Conservation (phyloP, 768 basidiomycete genomes). For the Rubroboletus satanas region DNA sequence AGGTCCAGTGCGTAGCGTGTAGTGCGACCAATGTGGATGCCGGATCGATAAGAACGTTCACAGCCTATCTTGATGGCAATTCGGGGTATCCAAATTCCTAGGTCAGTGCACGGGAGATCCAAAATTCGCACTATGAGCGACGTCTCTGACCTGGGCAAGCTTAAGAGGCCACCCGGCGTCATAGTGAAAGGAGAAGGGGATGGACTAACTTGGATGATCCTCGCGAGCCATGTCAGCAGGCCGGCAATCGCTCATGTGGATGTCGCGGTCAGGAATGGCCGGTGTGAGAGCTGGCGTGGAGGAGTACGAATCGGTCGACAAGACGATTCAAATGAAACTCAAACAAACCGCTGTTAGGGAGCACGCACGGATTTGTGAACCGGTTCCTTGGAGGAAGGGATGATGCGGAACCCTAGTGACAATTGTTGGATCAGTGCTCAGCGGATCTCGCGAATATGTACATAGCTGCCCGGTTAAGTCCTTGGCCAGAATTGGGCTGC, state of each 20-base stretch:
- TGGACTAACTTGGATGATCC: background rate
- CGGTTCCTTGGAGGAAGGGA: conserved; percentile 12
- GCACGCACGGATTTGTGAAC: conserved; percentile 20
- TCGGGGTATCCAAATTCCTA: background rate
- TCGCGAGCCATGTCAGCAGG: background rate
- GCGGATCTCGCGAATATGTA: conserved; percentile 9
- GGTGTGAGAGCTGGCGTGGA: conserved; percentile 24
- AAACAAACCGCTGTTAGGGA: conserved; percentile 28
- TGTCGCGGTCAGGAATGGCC: conserved; percentile 22
- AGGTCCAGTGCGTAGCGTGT: conserved; percentile 5
- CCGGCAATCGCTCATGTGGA: conserved; percentile 1
- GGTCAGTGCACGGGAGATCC: background rate
- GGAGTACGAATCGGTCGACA: conserved; percentile 16
- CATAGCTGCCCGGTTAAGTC: conserved; percentile 21
- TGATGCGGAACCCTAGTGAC: conserved; percentile 6
- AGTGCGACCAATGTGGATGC: background rate
- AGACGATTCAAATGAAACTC: conserved; percentile 30
- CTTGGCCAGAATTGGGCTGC: conserved; percentile 21
- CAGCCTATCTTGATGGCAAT: background rate
- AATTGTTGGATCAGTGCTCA: conserved; percentile 6
- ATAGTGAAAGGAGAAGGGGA: background rate
- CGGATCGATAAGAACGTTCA: conserved; percentile 7
- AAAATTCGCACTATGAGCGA: background rate
- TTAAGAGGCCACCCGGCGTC: background rate
- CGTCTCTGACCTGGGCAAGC: background rate